Evolutionary conservation across 208 protist species (phyloP), one percentile per base, ranked within the genome.

Genomic region (Acanthamoeba culbertsoni): DNA sequence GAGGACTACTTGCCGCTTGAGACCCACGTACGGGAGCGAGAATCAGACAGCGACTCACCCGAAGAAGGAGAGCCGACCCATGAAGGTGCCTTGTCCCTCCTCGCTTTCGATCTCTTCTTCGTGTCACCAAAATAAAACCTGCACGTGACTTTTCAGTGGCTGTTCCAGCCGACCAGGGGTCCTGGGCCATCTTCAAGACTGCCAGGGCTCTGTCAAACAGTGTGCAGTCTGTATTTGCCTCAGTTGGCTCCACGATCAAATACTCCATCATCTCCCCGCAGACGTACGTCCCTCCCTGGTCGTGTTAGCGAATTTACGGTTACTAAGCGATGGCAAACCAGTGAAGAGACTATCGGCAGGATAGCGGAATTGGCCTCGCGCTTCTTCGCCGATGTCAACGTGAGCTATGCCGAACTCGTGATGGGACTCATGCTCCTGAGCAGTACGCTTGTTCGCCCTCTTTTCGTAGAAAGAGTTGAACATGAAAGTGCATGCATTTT

Each of bases 351-450:
- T 1, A 48, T 90, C 20, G 53, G 53, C 2, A 68, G 65, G 82
- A 90, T 90, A 8, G 48, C 82, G 20, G 48, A 16, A 12, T n/a
- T 90, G 7, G 48, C 42, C 23, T 71, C 82, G 7, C 48, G 65
- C 28, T 90, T 90, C 82, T 90, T 90, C 28, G 48, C 82, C 20
- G 82, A 90, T 37, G 57, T 68, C 20, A 33, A 68, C 1, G 53
- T 90, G 31, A 65, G 82, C 82, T 71, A 90, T 23, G 23, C 82
- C n/a, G 82, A 90, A 5, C 57, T 90, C 57, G 48, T 90, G 48
- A 48, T 65, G 35, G 82, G 82, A 10, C 82, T 90, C 82, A 90
- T 90, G 82, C 51, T 90, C 20, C 53, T 90, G 33, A 68, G 57
- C 57, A 68, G 82, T 68, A 90, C 57, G 33, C 65, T 40, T 77